Evolutionary conservation across 495 filamentous ascomycete genomes (phyloP), one percentile per base, ranked within the genome.

Genomic region (Lophium mytilinum): DNA sequence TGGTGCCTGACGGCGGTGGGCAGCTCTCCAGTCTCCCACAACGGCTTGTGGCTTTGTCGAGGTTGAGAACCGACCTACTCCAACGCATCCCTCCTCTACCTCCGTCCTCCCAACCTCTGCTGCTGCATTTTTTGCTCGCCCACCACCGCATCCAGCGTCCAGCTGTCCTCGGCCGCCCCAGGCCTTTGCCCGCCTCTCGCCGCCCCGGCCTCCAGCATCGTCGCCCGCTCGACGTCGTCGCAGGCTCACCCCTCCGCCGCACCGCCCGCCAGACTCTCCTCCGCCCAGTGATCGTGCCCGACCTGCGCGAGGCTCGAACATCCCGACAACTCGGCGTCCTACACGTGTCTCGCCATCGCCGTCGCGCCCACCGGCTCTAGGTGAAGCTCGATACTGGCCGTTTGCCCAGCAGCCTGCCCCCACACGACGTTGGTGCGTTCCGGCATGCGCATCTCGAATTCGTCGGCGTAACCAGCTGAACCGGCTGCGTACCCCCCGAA

Each of bases 391-490:
- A 48, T 24, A 5, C 18, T 24, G 33, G 21, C 45, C 15, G 21
- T 48, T 24, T 48, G 21, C 18, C 17, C 33, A 9, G 45, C 21
- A 24, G 11, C 45, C 24, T 21, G 18, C 37, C 49, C 49, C 19
- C 50, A 10, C 33, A 39, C 33, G 35, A 35, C 33, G 30, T 30
- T 40, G 41, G 37, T 47, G 52, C 53, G 52, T 53, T 57, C 52
- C 62, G 62, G 62, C 30, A 65, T 65, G 62, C 57, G 48, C 57
- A 42, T 45, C 43, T 15, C 60, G 49, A 50, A 54, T 55, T 58
- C 36, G 48, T 51, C 49, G 55, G 57, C 58, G 62, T 61, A 58
- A 57, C 61, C 42, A 61, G 58, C 62, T 65, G 58, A 61, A 55
- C 30, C 52, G 58, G 58, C 58, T 65, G 62, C 37, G 52, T 53